A percentile compares a stretch with the other conserved stretches of the same genome.
Evolutionary conservation across 73 alveolate genomes (phyloP).

Genomic region (Uronychia setigera): DNA sequence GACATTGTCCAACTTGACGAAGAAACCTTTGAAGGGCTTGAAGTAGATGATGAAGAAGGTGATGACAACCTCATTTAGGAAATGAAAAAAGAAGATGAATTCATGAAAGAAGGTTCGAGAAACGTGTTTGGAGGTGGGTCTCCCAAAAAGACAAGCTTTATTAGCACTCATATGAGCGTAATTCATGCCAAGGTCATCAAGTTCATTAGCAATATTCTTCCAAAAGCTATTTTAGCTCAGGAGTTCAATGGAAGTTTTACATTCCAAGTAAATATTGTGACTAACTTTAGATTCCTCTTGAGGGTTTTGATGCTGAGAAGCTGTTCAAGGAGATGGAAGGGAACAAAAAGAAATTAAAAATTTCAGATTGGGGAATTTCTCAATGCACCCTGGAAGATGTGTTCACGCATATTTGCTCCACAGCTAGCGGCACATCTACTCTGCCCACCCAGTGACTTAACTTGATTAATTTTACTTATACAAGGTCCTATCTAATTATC

Average conservation of each 20-base stretch:
- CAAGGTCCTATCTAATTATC: neutral
- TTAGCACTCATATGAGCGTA: neutral
- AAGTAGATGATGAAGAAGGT: slow-evolving; percentile 2
- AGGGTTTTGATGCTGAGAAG: slow-evolving; percentile 78
- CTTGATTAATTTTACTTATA: neutral
- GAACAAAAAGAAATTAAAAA: slow-evolving; percentile 63
- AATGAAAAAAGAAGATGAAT: slow-evolving; percentile 3
- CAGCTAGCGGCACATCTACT: neutral
- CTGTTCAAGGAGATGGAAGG: slow-evolving; percentile 79
- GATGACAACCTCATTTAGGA: neutral
- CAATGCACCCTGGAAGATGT: slow-evolving; percentile 90
- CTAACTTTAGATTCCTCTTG: slow-evolving; percentile 56
- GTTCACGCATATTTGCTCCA: slow-evolving; percentile 60
- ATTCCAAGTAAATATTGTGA: slow-evolving; percentile 39
- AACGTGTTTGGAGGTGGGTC: neutral
- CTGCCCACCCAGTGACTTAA: neutral
- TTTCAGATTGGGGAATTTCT: slow-evolving; percentile 91
- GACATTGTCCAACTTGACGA: neutral
- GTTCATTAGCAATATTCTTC: slow-evolving; percentile 35
- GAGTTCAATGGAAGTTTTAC: slow-evolving; percentile 68
- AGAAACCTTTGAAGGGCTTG: neutral
- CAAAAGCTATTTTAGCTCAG: slow-evolving; percentile 26
- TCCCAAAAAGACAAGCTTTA: neutral
- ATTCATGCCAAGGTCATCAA: neutral
- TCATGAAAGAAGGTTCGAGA: neutral